A percentile compares a stretch with the other conserved stretches of the same genome.
phyloP scores from a whole-genome alignment of 1,284 basidiomycete genomes.

The Tremellales sp. region DNA sequence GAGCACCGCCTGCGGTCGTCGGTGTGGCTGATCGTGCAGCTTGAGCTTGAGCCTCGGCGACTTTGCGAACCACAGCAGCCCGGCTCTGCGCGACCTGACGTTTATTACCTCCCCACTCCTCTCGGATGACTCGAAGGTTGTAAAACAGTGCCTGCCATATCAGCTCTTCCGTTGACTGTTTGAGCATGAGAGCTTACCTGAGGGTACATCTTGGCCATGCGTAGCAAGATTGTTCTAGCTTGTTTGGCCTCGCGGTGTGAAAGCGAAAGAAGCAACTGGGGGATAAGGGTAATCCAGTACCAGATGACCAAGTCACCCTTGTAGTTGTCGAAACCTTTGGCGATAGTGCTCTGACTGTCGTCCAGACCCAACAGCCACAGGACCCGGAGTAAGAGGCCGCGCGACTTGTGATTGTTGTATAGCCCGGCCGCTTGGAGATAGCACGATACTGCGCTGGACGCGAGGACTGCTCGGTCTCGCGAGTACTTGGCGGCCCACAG shows the following conservation, averaged over 20 bases:
- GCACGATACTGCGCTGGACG: constrained; percentile 91
- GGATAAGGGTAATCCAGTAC: constrained; percentile 99
- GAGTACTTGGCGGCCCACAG: constrained; percentile 42
- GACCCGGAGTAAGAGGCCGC: constrained; percentile 85
- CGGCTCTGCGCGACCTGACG: constrained; percentile 38
- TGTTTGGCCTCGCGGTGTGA: constrained; percentile 90
- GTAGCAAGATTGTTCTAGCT: constrained; percentile 81
- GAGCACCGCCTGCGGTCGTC: constrained; percentile 31
- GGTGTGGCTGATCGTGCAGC: constrained; percentile 51
- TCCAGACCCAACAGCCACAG: constrained; percentile 97
- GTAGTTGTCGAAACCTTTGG: constrained; percentile 90
- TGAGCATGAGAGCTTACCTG: constrained; percentile 58
- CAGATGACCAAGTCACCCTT: constrained; percentile 95
- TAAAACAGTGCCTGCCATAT: constrained; percentile 82
- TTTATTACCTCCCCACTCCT: constrained; percentile 64
- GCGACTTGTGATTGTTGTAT: constrained; percentile 91
- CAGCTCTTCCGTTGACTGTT: background rate
- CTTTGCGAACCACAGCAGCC: constrained; percentile 15
- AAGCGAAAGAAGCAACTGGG: constrained; percentile 87
- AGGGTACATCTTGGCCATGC: constrained; percentile 87
- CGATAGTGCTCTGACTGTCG: constrained; percentile 66
- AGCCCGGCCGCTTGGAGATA: constrained; percentile 96
- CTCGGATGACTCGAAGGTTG: constrained; percentile 83
- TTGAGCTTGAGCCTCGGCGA: constrained; percentile 28
- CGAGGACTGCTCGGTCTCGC: constrained; percentile 57